Conservation (phyloP, 2,329 filamentous ascomycete genomes). For the Colletotrichum gigasporum region DNA sequence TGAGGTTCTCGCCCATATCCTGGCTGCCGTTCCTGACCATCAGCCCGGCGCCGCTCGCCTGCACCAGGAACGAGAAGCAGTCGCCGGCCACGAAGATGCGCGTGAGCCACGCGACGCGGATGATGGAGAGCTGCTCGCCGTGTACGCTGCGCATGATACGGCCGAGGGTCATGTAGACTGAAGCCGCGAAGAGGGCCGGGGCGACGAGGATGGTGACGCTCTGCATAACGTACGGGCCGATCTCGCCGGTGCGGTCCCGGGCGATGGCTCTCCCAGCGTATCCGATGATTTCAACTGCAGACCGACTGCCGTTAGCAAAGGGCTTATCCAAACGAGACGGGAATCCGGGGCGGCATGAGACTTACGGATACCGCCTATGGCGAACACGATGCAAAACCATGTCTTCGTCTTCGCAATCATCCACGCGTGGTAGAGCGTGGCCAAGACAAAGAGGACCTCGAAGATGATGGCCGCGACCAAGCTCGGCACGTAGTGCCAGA, state of each 20-base stretch:
- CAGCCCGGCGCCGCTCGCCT: conserved; percentile 54
- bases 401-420: conserved; percentile 53
- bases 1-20: conserved; percentile 57
- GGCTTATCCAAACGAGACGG: not conserved
- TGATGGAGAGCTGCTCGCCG: conserved; percentile 44
- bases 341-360: conserved; percentile 8
- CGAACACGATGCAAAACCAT: conserved; percentile 61
- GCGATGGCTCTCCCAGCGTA: conserved; percentile 46
- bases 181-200: conserved; percentile 58
- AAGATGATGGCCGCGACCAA: conserved; percentile 55
- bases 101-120: conserved; percentile 54
- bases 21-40: conserved; percentile 34
- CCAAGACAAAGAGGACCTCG: conserved; percentile 49
- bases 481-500: conserved; percentile 51
- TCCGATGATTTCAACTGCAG: conserved; percentile 54
- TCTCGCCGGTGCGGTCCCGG: conserved; percentile 39
- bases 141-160: conserved; percentile 51
- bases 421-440: conserved; percentile 50
- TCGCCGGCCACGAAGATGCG: conserved; percentile 65
- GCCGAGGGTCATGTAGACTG: conserved; percentile 61
- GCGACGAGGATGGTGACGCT: conserved; percentile 55
- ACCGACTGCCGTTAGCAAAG: conserved; percentile 20
- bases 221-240: conserved; percentile 53
- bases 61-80: conserved; percentile 60
- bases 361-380: conserved; percentile 58